Percentiles rank a stretch among this genome's conserved stretches.
phyloP scores from a whole-genome alignment of 2,329 filamentous ascomycete species.

The Huntiella bhutanensis region DNA sequence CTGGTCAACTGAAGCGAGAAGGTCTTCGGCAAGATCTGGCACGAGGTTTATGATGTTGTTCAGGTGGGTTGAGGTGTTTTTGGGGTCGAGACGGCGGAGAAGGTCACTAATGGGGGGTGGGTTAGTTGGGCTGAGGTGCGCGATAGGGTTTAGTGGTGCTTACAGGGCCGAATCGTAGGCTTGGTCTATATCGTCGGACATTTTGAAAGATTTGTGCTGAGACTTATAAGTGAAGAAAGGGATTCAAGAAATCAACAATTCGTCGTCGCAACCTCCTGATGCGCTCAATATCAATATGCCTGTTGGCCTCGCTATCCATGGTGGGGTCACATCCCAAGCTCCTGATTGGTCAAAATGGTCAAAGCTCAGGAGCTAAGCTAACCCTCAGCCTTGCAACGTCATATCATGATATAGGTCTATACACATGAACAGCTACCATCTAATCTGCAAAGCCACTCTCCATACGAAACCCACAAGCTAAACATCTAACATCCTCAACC shows the following conservation, averaged over 20 bases:
- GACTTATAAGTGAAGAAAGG: not conserved
- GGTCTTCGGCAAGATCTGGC: slow-evolving; percentile 86
- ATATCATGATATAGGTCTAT: not conserved
- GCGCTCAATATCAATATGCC: not conserved
- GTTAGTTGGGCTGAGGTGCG: slow-evolving; percentile 3
- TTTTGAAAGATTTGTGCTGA: slow-evolving; percentile 14
- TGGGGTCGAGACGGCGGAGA: slow-evolving; percentile 90
- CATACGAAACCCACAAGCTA: slow-evolving; percentile 24
- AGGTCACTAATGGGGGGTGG: slow-evolving; percentile 51
- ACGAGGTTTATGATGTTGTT: slow-evolving; percentile 73
- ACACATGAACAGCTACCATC: no score
- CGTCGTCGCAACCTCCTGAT: not conserved
- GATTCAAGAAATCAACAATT: not conserved
- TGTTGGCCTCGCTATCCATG: not conserved
- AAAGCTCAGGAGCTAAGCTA: not conserved
- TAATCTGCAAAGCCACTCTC: not conserved
- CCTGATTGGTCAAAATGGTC: not conserved
- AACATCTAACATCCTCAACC: slow-evolving; percentile 32
- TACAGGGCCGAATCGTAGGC: slow-evolving; percentile 61
- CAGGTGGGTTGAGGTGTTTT: slow-evolving; percentile 75
- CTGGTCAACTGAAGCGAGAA: slow-evolving; percentile 93
- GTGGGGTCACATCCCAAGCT: not conserved
- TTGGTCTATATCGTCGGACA: slow-evolving; percentile 34
- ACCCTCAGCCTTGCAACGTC: not conserved
- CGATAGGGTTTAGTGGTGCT: slow-evolving; percentile 16